Conservation (phyloP, 495 filamentous ascomycete genomes). For the Hyaloscypha finlandica region DNA sequence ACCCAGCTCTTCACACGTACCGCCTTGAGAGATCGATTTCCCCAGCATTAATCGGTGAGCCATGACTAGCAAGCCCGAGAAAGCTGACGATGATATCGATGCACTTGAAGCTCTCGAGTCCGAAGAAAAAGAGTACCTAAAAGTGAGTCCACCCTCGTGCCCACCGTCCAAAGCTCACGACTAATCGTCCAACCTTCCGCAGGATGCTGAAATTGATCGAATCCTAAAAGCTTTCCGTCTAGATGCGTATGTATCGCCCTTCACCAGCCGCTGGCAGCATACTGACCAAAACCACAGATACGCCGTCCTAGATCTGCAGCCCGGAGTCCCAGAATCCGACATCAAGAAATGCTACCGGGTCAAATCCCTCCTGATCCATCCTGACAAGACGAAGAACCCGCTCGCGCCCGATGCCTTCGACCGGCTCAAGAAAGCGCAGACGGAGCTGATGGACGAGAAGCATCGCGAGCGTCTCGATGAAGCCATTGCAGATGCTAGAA, state of each 20-base stretch:
- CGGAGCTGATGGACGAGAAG: slow-evolving; percentile 90
- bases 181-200: slow-evolving; percentile 27
- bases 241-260: slow-evolving; percentile 68
- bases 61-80: slow-evolving; percentile 33
- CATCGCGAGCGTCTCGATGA: slow-evolving; percentile 84
- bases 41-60: slow-evolving; percentile 31
- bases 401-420: slow-evolving; percentile 95
- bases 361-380: slow-evolving; percentile 97
- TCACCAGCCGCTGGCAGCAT: neutral
- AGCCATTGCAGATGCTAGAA: slow-evolving; percentile 92
- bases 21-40: neutral
- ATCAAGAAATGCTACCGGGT: slow-evolving; percentile 93
- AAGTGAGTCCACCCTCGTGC: slow-evolving; percentile 50
- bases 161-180: neutral
- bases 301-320: slow-evolving; percentile 92
- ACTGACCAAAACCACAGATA: slow-evolving; percentile 56
- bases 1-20: neutral
- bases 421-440: slow-evolving; percentile 91
- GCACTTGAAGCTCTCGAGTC: slow-evolving; percentile 81
- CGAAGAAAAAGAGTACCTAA: slow-evolving; percentile 87
- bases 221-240: slow-evolving; percentile 88
- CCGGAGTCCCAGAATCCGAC: slow-evolving; percentile 91
- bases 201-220: slow-evolving; percentile 96
- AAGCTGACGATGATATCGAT: slow-evolving; percentile 69
- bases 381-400: slow-evolving; percentile 94